Base-by-base conservation (phyloP, 768 basidiomycete species). In the Russula foetens region DNA sequence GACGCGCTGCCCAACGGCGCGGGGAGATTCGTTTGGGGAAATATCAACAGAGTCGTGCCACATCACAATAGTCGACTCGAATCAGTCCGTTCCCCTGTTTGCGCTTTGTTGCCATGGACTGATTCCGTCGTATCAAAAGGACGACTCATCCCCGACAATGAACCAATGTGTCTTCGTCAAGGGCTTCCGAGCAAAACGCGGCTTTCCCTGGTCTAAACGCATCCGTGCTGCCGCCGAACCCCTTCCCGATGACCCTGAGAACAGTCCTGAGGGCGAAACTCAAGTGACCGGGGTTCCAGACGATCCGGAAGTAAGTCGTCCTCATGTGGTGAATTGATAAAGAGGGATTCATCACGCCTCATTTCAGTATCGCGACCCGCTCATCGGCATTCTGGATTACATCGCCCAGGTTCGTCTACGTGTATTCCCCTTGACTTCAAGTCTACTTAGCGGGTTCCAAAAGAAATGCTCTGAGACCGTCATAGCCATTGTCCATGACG, bases 111-210 rank as follows among this genome's bases (percentile, higher is more conserved):
- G 12, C 0, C 23, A 4, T 12, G 4, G 5, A 26, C 23, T 46
- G 12, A 46, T 46, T 17, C 21, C 12, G 23, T 48, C 0, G 21
- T 45, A 12, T 12, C 7, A 2, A 24, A 26, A n/a, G 19, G 35
- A 35, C 8, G 14, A 35, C 9, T 35, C 35, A 35, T 11, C 15
- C 23, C 7, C n/a, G 38, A 49, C 11, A 56, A 7, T 12, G 9
- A 35, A 35, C 14, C 35, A 35, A 35, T 35, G 35, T 11, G 35
- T 35, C 35, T 35, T 35, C 35, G 14, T 35, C 35, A 35, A 41
- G 29, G 59, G 59, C 7, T 61, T 49, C 19, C 53, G 59, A 7
- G 59, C 59, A 9, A 61, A 61, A 17, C 58, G 52, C 5, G 17
- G 47, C 7, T 38, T 59, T 26, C 45, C 35, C 35, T 35, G 8